These are phyloP conservation scores for Ogataea pilisensis DNA, from an alignment of 805 yeast genomes.

Conservation along the genomic window DNA sequence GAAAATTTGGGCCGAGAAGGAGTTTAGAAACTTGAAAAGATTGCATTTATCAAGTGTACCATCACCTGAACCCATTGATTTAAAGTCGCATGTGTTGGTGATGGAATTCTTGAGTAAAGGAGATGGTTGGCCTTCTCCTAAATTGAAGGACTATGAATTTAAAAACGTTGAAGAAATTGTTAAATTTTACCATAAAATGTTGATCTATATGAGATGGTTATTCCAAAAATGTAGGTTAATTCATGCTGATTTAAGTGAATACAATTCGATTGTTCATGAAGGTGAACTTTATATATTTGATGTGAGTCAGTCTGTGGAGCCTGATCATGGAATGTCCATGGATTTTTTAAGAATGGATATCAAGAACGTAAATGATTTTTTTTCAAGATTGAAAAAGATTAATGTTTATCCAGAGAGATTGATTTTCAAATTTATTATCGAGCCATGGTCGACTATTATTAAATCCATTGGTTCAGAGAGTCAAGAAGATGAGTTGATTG, in stretches of 20 bases:
- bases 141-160: conserved; percentile 78
- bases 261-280: conserved; percentile 83
- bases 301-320: conserved; percentile 96
- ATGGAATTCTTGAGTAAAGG: conserved; percentile 87
- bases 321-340: conserved; percentile 94
- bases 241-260: conserved; percentile 96
- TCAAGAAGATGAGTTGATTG: too few relatives aligned
- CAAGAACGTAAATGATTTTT: conserved; percentile 89
- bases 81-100: conserved; percentile 84
- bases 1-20: conserved; percentile 97
- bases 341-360: conserved; percentile 97
- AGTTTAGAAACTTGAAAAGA: conserved; percentile 87
- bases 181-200: conserved; percentile 68
- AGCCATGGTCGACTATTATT: conserved; percentile 32
- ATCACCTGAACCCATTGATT: conserved; percentile 89
- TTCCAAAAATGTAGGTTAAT: conserved; percentile 86
- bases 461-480: too few relatives aligned
- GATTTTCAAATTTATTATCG: conserved; percentile 74
- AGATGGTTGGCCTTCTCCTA: conserved; percentile 86
- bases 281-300: conserved; percentile 82
- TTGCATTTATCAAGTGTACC: conserved; percentile 75
- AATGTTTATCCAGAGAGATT: conserved; percentile 76
- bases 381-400: conserved; percentile 65
- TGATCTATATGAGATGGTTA: conserved; percentile 80
- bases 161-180: conserved; percentile 61